Conservation (phyloP, 202 grass and related monocot genomes). For the Zoysia matrella region DNA sequence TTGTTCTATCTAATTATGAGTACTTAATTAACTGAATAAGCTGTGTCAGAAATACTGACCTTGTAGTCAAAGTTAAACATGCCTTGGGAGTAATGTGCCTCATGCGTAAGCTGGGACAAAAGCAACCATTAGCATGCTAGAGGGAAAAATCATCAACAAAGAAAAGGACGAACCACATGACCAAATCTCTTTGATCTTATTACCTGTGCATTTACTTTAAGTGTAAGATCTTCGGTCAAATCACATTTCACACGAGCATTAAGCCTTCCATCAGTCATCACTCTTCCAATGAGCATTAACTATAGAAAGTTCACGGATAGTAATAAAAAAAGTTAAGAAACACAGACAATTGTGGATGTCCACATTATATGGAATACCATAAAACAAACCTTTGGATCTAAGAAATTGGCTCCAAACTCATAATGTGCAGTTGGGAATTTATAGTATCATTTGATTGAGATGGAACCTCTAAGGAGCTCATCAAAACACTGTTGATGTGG, state of each 20-base stretch:
- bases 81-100: constrained; percentile 95
- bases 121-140: constrained; percentile 29
- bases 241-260: constrained; percentile 99
- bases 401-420: constrained; percentile 97
- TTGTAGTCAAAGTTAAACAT: constrained; percentile 99
- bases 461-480: constrained; percentile 92
- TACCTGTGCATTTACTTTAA: constrained; percentile 99
- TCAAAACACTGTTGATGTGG: constrained; percentile 75
- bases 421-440: constrained; percentile 93
- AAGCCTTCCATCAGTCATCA: constrained; percentile 92
- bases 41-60: constrained; percentile 47
- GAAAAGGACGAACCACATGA: not conserved
- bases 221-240: constrained; percentile 78
- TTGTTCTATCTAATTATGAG: not conserved
- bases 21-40: constrained; percentile 1
- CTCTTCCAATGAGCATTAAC: constrained; percentile 94
- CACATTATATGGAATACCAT: not conserved
- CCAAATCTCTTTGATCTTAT: constrained; percentile 37
- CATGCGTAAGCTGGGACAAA: constrained; percentile 83
- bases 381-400: constrained; percentile 90
- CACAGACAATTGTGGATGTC: constrained; percentile 8
- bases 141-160: constrained; percentile 6
- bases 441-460: constrained; percentile 77
- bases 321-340: constrained; percentile 30
- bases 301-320: constrained; percentile 38